phyloP scores from a whole-genome alignment of 169 alveolate genomes.

The Plasmodium ovale region DNA sequence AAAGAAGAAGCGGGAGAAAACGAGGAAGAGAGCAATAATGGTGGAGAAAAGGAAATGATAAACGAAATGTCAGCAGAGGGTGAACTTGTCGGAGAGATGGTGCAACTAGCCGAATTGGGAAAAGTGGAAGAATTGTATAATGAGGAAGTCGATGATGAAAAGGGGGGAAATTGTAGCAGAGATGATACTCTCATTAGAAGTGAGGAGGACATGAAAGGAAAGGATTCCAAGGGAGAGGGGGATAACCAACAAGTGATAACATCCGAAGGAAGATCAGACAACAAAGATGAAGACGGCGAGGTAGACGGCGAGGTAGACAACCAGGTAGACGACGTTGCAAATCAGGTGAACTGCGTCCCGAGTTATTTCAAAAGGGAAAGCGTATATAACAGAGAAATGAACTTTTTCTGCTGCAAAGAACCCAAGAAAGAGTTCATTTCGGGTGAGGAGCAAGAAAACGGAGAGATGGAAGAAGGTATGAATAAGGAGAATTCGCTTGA shows the following conservation, averaged over 20 bases:
- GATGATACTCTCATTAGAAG: background rate
- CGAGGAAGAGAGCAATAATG: background rate
- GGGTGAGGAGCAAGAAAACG: too few species aligned
- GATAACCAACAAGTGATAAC: background rate
- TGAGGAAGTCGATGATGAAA: too few species aligned
- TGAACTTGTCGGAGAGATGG: background rate
- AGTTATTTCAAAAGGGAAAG: too few species aligned
- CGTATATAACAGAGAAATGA: too few species aligned
- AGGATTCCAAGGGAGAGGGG: background rate
- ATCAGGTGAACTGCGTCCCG: too few species aligned
- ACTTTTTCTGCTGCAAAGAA: too few species aligned
- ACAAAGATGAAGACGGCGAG: background rate
- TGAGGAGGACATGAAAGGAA: background rate
- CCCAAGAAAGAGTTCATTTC: too few species aligned
- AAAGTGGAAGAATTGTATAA: background rate
- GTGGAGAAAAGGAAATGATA: background rate
- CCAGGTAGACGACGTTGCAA: too few species aligned
- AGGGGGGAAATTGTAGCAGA: background rate
- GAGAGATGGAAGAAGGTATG: too few species aligned
- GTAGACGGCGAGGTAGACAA: background rate
- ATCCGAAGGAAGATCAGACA: background rate
- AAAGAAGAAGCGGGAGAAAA: background rate
- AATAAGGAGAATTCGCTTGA: too few species aligned
- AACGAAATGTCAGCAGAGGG: background rate
- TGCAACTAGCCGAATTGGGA: background rate